A percentile compares a stretch with the other conserved stretches of the same genome.
These are phyloP conservation scores for Graphilbum sp. DNA, from an alignment of 2,329 filamentous ascomycete species.

Conservation along the genomic window DNA sequence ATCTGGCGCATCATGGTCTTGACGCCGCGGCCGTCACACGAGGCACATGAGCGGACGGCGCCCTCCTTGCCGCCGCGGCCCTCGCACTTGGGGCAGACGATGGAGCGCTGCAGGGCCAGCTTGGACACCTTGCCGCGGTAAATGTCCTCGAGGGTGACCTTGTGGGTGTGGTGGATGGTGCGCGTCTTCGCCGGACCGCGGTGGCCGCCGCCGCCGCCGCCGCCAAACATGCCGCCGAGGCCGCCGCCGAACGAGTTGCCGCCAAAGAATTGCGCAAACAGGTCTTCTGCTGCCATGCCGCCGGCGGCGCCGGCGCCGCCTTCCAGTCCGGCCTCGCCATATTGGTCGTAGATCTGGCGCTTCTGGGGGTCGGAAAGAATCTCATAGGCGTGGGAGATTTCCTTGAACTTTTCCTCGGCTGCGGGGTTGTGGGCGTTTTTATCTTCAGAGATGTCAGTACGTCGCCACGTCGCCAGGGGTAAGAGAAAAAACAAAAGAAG, in stretches of 20 bases:
- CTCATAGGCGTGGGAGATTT: conserved; percentile 90
- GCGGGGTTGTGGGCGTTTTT: conserved; percentile 92
- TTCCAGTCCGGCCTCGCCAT: conserved; percentile 92
- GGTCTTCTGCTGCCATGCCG: conserved; percentile 89
- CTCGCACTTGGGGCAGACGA: conserved; percentile 90
- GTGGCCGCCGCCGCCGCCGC: conserved; percentile 62
- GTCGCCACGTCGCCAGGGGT: no score
- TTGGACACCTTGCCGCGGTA: conserved; percentile 98
- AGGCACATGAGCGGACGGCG: conserved; percentile 80
- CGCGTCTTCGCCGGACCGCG: conserved; percentile 75
- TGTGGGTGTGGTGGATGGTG: conserved; percentile 96
- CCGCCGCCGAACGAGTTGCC: conserved; percentile 55
- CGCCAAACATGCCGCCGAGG: conserved; percentile 62
- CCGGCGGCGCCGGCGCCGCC: conserved; percentile 55
- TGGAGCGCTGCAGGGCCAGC: conserved; percentile 88
- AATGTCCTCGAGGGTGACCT: conserved; percentile 93
- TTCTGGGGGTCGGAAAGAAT: conserved; percentile 84
- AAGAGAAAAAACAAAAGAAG: not conserved
- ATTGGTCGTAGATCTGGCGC: conserved; percentile 85
- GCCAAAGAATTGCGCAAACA: conserved; percentile 95
- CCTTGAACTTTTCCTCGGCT: conserved; percentile 96
- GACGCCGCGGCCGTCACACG: conserved; percentile 90
- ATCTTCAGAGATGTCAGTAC: conserved; percentile 36
- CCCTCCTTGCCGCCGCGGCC: conserved; percentile 94
- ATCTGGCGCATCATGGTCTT: conserved; percentile 99